Base-by-base conservation (phyloP, 306 rosid species). In the Prosopis cineraria region DNA sequence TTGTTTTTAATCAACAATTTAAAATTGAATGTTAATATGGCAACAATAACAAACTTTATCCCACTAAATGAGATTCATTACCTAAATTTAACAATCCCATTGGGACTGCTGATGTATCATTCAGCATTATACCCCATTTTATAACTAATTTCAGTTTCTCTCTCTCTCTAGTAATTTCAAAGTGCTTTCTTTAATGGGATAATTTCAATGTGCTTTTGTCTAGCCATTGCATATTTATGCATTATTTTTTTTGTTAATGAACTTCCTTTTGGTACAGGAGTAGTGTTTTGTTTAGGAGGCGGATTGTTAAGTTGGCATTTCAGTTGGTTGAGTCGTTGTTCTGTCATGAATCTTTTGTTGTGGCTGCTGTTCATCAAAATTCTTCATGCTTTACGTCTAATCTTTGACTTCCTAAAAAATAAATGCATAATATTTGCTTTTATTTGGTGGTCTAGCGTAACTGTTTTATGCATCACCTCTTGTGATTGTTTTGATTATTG, bases 341-440 rank as follows among this genome's bases (percentile, higher is more conserved):
- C 44, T 69, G 78, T 53, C 77, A 58, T 24, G 65, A 70, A n/a
- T n/a, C 29, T 69, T 53, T 58, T 75, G 50, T 29, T 14, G 72
- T 29, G 64, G 79, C 50, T 75, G 76, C 45, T 43, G 31, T 40
- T 75, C 69, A 65, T 71, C 22, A 37, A 74, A 74, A 19, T 65
- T 67, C 64, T 55, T 63, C 48, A 25, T 31, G 19, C 13, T 7
- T 4, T 31, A 19, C 39, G 41, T 76, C 33, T 68, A 47, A 36
- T 63, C 45, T 22, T 22, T 64, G 60, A 53, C 34, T 71, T 75
- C 60, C 71, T 24, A 40, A 24, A 33, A 40, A 73, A 6, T 37
- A 43, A 66, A 41, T 40, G 10, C 31, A 27, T 45, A 20, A 11
- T 43, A 30, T 56, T 40, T 53, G 33, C 66, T 41, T 70, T 50